Evolutionary conservation across 805 yeast species (phyloP).

Genomic region (Suhomyces prunicola): DNA sequence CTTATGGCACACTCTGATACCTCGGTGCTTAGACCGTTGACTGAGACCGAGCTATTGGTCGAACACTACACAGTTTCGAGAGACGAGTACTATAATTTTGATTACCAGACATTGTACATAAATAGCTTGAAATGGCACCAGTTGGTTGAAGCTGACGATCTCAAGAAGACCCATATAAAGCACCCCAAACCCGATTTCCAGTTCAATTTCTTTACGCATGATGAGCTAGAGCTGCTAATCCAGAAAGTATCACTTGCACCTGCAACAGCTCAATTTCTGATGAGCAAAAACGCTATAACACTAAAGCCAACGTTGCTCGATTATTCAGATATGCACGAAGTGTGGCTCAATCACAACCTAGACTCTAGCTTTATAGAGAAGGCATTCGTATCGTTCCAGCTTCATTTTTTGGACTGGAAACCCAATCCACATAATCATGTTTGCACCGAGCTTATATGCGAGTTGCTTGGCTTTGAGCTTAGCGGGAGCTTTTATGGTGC

Average conservation of each 20-base stretch:
- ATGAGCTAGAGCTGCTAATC: slow-evolving; percentile 19
- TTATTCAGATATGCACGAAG: slow-evolving; percentile 36
- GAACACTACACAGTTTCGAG: neutral
- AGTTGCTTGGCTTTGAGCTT: slow-evolving; percentile 42
- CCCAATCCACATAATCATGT: slow-evolving; percentile 41
- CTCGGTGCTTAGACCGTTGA: slow-evolving; percentile 4
- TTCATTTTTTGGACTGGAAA: slow-evolving; percentile 27
- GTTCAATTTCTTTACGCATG: slow-evolving; percentile 35
- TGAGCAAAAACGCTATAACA: slow-evolving; percentile 22
- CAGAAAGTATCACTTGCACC: neutral
- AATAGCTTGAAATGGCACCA: slow-evolving; percentile 2
- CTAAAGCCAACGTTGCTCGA: slow-evolving; percentile 36
- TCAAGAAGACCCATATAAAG: slow-evolving; percentile 7
- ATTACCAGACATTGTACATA: slow-evolving; percentile 22
- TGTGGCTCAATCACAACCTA: slow-evolving; percentile 50
- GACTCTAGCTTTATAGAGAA: slow-evolving; percentile 25
- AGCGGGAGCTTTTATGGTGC: slow-evolving; percentile 48
- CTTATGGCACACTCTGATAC: neutral
- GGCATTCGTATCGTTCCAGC: slow-evolving; percentile 44
- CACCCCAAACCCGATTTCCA: slow-evolving; percentile 29
- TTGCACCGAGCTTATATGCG: slow-evolving; percentile 52
- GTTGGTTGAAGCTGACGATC: neutral
- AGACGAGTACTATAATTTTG: slow-evolving; percentile 47
- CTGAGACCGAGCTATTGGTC: neutral
- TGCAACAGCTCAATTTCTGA: slow-evolving; percentile 10